Evolutionary conservation across 1,284 basidiomycete genomes (phyloP).

Genomic region (Hemileia vastatrix): DNA sequence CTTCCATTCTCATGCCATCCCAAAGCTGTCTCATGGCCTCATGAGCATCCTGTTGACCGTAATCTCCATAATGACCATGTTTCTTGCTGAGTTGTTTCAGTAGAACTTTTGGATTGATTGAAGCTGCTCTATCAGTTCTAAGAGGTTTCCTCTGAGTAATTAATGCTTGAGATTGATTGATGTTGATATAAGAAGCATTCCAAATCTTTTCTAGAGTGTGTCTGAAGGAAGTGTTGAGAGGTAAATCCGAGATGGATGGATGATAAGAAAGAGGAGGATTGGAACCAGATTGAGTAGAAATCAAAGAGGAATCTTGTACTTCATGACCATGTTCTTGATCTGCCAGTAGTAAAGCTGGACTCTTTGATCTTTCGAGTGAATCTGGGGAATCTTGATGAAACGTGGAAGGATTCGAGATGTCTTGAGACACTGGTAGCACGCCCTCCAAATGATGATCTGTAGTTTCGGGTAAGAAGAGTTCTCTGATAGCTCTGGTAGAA

Average conservation of each 20-base stretch:
- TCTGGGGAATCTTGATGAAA: neutral
- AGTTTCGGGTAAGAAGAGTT: slow-evolving; percentile 53
- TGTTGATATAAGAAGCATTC: slow-evolving; percentile 18
- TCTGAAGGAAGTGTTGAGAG: too few relatives aligned
- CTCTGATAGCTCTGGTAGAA: slow-evolving; percentile 54
- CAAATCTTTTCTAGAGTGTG: too few relatives aligned
- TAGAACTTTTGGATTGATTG: slow-evolving; percentile 49
- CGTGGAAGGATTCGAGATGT: slow-evolving; percentile 23
- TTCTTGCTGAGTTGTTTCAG: slow-evolving; percentile 64
- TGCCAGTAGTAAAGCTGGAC: too few relatives aligned
- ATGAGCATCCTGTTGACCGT: slow-evolving; percentile 80
- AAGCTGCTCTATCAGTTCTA: too few relatives aligned
- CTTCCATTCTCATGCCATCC: slow-evolving; percentile 91
- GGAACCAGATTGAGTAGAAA: too few relatives aligned
- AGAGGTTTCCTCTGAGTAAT: slow-evolving; percentile 6
- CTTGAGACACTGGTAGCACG: slow-evolving; percentile 50
- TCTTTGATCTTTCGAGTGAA: slow-evolving; percentile 24
- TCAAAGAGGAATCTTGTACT: too few relatives aligned
- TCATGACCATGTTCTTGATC: too few relatives aligned
- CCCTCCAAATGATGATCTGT: slow-evolving; percentile 45
- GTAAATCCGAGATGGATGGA: too few relatives aligned
- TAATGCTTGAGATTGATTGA: neutral
- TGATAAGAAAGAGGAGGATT: too few relatives aligned
- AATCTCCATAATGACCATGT: slow-evolving; percentile 83
- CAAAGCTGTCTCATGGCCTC: slow-evolving; percentile 79